Conservation (phyloP, 805 yeast genomes). For the Pichia ethanolica region DNA sequence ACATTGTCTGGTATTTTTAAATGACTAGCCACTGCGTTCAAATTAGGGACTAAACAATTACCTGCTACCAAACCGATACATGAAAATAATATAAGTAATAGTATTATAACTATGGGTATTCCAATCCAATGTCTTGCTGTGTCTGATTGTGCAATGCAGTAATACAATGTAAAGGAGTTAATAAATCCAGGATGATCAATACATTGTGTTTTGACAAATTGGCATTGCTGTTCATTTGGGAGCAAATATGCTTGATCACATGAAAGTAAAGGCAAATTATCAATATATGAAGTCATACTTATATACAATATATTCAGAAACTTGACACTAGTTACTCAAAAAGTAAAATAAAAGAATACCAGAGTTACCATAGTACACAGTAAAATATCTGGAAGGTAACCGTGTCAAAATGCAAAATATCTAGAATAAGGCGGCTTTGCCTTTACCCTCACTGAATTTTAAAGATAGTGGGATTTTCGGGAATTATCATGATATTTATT, state of each 20-base stretch:
- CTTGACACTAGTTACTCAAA: too few relatives aligned
- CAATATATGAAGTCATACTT: background rate
- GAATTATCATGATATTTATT: too few relatives aligned
- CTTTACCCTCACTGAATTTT: too few relatives aligned
- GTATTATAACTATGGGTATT: slow-evolving; percentile 15
- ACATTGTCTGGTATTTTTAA: slow-evolving; percentile 69
- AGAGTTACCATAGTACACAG: too few relatives aligned
- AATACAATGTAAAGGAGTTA: slow-evolving; percentile 25
- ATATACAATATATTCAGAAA: background rate
- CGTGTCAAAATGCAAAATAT: too few relatives aligned
- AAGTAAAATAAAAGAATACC: too few relatives aligned
- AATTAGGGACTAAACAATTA: slow-evolving; percentile 75
- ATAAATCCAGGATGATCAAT: slow-evolving; percentile 23
- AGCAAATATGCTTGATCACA: slow-evolving; percentile 9
- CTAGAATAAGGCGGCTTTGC: too few relatives aligned
- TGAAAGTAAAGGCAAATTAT: background rate
- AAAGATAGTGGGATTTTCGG: too few relatives aligned
- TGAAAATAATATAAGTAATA: slow-evolving; percentile 41
- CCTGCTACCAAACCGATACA: slow-evolving; percentile 77
- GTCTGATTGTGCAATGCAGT: slow-evolving; percentile 19
- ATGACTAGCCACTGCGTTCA: slow-evolving; percentile 58
- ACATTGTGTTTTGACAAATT: slow-evolving; percentile 23
- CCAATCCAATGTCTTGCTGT: slow-evolving; percentile 12
- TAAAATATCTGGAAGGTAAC: too few relatives aligned
- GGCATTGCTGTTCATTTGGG: slow-evolving; percentile 21